Conservation (phyloP, 225 moss, liverwort and hornwort genomes). For the Marchantia paleacea region DNA sequence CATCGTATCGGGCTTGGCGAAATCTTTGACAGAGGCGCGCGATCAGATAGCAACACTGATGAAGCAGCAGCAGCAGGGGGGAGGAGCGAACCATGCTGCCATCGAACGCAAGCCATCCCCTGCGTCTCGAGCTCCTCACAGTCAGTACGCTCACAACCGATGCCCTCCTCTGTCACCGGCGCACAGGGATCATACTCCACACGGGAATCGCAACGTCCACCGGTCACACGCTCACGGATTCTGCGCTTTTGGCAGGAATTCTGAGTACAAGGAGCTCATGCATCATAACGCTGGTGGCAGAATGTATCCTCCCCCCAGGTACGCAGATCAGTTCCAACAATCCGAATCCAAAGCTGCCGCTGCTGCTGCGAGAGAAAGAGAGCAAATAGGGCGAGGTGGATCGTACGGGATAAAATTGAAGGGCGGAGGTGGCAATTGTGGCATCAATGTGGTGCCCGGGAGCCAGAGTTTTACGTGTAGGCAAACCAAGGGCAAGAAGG, state of each 20-base stretch:
- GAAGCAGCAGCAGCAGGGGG: constrained; percentile 16
- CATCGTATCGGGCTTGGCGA: constrained; percentile 33
- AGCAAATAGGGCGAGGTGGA: neutral
- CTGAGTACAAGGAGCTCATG: constrained; percentile 39
- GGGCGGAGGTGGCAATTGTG: constrained; percentile 27
- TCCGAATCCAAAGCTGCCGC: neutral
- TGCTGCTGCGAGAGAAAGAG: neutral
- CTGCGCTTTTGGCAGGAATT: constrained; percentile 42
- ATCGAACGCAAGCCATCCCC: neutral
- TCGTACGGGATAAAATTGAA: constrained; percentile 35
- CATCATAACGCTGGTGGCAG: constrained; percentile 24
- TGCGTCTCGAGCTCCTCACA: neutral
- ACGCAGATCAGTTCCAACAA: constrained; percentile 12
- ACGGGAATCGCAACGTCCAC: constrained; percentile 29
- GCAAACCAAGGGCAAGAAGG: constrained; percentile 24
- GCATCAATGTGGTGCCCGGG: constrained; percentile 37
- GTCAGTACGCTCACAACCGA: constrained; percentile 32
- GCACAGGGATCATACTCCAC: neutral
- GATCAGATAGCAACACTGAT: constrained; percentile 23
- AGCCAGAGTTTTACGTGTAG: constrained; percentile 35
- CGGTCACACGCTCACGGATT: constrained; percentile 36
- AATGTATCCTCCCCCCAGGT: constrained; percentile 4
- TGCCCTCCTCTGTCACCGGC: neutral
- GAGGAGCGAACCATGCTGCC: neutral
- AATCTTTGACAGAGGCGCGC: constrained; percentile 26